phyloP scores from a whole-genome alignment of 2,329 filamentous ascomycete species.

The Cladosporium oxysporum region DNA sequence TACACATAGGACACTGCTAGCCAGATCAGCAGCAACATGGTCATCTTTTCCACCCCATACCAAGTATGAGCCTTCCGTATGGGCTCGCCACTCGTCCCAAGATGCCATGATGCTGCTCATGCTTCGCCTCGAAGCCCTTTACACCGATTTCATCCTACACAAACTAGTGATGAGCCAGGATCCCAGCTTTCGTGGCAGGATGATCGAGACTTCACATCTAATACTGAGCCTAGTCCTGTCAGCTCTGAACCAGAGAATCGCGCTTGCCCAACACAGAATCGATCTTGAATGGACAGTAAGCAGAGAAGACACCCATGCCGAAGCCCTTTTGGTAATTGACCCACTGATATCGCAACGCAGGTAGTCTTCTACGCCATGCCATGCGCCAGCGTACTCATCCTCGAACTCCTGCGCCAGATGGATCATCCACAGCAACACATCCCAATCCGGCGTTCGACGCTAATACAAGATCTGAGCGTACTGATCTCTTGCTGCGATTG shows the following conservation, averaged over 20 bases:
- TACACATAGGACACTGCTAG: not conserved
- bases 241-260: not conserved
- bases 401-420: slow-evolving; percentile 21
- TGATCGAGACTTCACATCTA: slow-evolving; percentile 18
- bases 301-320: not conserved
- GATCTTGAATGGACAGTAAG: not conserved
- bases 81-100: not conserved
- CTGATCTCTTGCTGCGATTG: slow-evolving; percentile 22
- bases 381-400: slow-evolving; percentile 21
- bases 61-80: not conserved
- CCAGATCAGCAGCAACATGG: slow-evolving; percentile 1
- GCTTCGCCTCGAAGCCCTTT: slow-evolving; percentile 7
- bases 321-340: no score
- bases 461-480: slow-evolving; percentile 20
- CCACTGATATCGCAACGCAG: not conserved
- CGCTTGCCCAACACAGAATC: not conserved
- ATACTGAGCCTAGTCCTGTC: slow-evolving; percentile 15
- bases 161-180: slow-evolving; percentile 10
- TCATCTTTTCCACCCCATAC: not conserved
- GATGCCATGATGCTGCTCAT: not conserved
- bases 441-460: slow-evolving; percentile 5
- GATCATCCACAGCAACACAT: slow-evolving; percentile 4
- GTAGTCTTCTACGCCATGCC: slow-evolving; percentile 20
- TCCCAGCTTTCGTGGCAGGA: not conserved
- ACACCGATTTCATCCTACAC: slow-evolving; percentile 16